These are phyloP conservation scores for Zelopaecilomyces penicillatus DNA, from an alignment of 2,329 filamentous ascomycete genomes.

Conservation along the genomic window DNA sequence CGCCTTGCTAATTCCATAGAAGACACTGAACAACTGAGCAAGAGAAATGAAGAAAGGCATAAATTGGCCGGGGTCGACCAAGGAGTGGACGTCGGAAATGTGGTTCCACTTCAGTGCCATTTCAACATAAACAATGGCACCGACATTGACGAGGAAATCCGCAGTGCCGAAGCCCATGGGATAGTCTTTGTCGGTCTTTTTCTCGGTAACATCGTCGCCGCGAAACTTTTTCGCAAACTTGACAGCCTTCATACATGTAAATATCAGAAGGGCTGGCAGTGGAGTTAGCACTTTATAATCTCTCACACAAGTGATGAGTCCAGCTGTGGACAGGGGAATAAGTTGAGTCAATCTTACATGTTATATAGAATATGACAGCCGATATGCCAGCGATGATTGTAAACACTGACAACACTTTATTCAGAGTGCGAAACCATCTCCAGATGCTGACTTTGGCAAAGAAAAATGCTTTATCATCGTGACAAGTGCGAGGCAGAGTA, in stretches of 20 bases:
- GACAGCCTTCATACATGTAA: slow-evolving; percentile 1
- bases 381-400: slow-evolving; percentile 7
- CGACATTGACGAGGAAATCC: slow-evolving; percentile 15
- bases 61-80: slow-evolving; percentile 16
- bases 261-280: slow-evolving; percentile 2
- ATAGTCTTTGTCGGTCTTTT: not conserved
- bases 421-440: slow-evolving; percentile 17
- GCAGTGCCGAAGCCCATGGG: slow-evolving; percentile 1
- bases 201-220: not conserved
- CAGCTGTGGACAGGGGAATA: not conserved
- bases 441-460: slow-evolving; percentile 21
- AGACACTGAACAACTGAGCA: slow-evolving; percentile 14
- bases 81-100: slow-evolving; percentile 13
- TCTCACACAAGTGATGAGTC: too few species aligned
- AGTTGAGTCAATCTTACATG: slow-evolving; percentile 6
- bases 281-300: too few species aligned
- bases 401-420: slow-evolving; percentile 16
- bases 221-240: not conserved
- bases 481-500: slow-evolving; percentile 11
- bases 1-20: slow-evolving; percentile 11
- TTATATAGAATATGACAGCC: slow-evolving; percentile 7
- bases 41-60: slow-evolving; percentile 18
- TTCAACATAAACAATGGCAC: slow-evolving; percentile 18
- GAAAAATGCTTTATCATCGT: slow-evolving; percentile 18
- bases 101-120: slow-evolving; percentile 17